A percentile compares a stretch with the other conserved stretches of the same genome.
Conservation (phyloP, 1,139 yeast species). For the Yamadazyma dendronema region DNA sequence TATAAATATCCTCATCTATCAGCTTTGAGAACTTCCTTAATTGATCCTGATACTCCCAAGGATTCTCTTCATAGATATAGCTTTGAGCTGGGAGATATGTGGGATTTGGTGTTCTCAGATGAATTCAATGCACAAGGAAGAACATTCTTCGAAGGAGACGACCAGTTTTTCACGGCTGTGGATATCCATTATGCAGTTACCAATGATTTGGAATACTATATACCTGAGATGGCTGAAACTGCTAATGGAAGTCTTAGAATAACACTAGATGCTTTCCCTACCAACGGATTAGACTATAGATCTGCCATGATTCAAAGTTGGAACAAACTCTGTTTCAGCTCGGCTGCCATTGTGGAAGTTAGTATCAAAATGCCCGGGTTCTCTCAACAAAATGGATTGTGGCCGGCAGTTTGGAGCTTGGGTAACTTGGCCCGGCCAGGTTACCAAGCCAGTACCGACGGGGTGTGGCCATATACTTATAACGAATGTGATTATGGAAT, state of each 20-base stretch:
- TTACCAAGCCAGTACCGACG: slow-evolving; percentile 30
- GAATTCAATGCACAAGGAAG: slow-evolving; percentile 32
- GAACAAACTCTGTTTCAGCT: slow-evolving; percentile 31
- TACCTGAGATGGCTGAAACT: slow-evolving; percentile 30
- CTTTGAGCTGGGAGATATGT: slow-evolving; percentile 16
- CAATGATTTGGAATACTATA: slow-evolving; percentile 30
- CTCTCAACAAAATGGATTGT: slow-evolving; percentile 25
- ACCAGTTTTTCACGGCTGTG: slow-evolving; percentile 29
- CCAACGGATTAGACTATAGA: slow-evolving; percentile 24
- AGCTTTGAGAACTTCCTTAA: slow-evolving; percentile 23
- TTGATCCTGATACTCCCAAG: slow-evolving; percentile 30
- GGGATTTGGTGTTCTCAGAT: slow-evolving; percentile 31
- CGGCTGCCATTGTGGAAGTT: slow-evolving; percentile 25
- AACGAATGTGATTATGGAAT: slow-evolving; percentile 30
- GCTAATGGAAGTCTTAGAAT: slow-evolving; percentile 24
- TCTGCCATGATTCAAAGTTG: slow-evolving; percentile 33
- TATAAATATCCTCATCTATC: slow-evolving; percentile 22
- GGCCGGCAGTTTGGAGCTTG: slow-evolving; percentile 36
- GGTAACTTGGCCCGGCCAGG: slow-evolving; percentile 34
- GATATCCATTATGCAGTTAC: slow-evolving; percentile 32
- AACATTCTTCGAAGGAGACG: slow-evolving; percentile 30
- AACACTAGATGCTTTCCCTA: slow-evolving; percentile 23
- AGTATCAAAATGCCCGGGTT: slow-evolving; percentile 24
- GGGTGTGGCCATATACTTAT: slow-evolving; percentile 35
- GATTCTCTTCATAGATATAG: slow-evolving; percentile 13